phyloP scores from a whole-genome alignment of 208 protist species.

The Wallacemonas sp. region DNA sequence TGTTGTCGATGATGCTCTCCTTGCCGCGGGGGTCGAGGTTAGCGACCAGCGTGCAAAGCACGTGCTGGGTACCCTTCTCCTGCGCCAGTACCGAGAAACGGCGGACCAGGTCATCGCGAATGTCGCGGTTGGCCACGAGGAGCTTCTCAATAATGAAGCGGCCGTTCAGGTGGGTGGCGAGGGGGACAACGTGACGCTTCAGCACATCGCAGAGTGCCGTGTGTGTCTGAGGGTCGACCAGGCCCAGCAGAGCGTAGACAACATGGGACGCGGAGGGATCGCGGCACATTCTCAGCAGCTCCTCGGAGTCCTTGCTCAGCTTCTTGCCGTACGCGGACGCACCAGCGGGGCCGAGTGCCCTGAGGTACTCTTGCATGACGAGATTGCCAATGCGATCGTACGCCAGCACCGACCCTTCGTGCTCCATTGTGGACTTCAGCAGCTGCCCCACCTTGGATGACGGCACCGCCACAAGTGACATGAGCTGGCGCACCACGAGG shows the following conservation, averaged over 20 bases:
- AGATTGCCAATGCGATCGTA: conserved; percentile 84
- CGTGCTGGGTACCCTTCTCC: conserved; percentile 82
- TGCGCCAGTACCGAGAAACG: conserved; percentile 64
- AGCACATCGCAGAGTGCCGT: conserved; percentile 67
- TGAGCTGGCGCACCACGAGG: conserved; percentile 73
- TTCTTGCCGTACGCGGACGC: conserved; percentile 58
- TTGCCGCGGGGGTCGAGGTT: conserved; percentile 70
- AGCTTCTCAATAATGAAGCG: conserved; percentile 87
- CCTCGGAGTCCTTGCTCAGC: conserved; percentile 49
- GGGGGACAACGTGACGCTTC: conserved; percentile 44
- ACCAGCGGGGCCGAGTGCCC: conserved; percentile 40
- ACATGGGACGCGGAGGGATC: conserved; percentile 78
- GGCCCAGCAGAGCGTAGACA: conserved; percentile 67
- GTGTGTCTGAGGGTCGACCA: conserved; percentile 69
- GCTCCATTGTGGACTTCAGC: conserved; percentile 55
- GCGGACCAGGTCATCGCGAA: conserved; percentile 70
- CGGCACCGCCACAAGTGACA: conserved; percentile 62
- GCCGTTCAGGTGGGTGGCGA: conserved; percentile 81
- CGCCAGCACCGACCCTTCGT: conserved; percentile 46
- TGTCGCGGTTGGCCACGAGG: conserved; percentile 69
- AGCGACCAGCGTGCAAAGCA: conserved; percentile 66
- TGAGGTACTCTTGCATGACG: conserved; percentile 74
- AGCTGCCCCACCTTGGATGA: conserved; percentile 63
- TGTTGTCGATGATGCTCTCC: conserved; percentile 46
- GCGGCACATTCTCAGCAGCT: conserved; percentile 67